phyloP scores from a whole-genome alignment of 2,329 filamentous ascomycete genomes.

The Cercospora zeina region DNA sequence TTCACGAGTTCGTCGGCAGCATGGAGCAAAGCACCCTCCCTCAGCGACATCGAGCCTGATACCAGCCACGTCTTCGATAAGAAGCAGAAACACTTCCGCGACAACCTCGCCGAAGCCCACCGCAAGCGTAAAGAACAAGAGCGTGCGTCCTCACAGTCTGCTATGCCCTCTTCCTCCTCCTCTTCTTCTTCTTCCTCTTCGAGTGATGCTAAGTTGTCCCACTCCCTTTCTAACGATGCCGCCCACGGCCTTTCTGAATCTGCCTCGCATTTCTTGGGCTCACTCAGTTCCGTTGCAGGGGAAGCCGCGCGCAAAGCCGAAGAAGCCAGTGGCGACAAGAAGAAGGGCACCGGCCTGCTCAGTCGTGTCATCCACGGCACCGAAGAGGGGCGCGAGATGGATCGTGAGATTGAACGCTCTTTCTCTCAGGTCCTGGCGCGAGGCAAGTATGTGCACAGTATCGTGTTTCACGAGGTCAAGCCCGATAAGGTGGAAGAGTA shows the following conservation, averaged over 20 bases:
- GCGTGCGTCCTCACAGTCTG: slow-evolving; percentile 56
- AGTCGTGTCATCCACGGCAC: slow-evolving; percentile 95
- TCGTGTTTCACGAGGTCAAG: slow-evolving; percentile 94
- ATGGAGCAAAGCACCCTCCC: slow-evolving; percentile 60
- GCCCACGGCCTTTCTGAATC: slow-evolving; percentile 11
- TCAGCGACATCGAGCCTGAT: slow-evolving; percentile 79
- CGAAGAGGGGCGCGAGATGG: slow-evolving; percentile 88
- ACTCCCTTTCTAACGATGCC: slow-evolving; percentile 32
- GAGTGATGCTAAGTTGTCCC: slow-evolving; percentile 23
- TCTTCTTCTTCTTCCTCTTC: slow-evolving; percentile 43
- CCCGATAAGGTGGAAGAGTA: slow-evolving; percentile 96
- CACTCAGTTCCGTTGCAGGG: slow-evolving; percentile 57
- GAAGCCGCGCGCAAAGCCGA: slow-evolving; percentile 62
- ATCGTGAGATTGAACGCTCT: slow-evolving; percentile 91
- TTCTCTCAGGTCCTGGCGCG: slow-evolving; percentile 93
- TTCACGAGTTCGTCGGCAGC: slow-evolving; percentile 23
- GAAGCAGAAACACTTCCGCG: slow-evolving; percentile 83
- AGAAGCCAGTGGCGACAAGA: slow-evolving; percentile 63
- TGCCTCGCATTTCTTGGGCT: slow-evolving; percentile 54
- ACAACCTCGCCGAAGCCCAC: slow-evolving; percentile 73
- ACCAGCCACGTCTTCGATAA: slow-evolving; percentile 74
- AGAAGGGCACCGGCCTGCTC: slow-evolving; percentile 56
- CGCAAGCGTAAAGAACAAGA: slow-evolving; percentile 77
- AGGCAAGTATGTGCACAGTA: slow-evolving; percentile 97
- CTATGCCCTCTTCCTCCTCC: slow-evolving; percentile 42